Evolutionary conservation across 2,329 filamentous ascomycete species (phyloP), one percentile per base, ranked within the genome.

Genomic region (Scedosporium boydii): DNA sequence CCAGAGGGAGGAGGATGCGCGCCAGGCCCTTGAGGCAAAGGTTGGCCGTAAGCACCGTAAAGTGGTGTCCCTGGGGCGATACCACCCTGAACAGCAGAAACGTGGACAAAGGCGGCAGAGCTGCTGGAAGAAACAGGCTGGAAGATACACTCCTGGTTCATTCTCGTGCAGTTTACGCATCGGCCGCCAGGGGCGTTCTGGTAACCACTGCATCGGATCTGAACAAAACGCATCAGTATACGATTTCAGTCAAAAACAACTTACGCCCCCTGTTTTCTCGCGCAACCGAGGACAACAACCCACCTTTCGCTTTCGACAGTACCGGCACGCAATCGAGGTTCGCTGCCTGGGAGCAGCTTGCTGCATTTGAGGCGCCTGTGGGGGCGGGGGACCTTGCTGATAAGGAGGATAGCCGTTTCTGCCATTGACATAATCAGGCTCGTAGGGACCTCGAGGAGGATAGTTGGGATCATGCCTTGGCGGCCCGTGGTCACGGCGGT

Each of bases 141-240:
- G 64, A 86, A 85, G 14, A 85, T 78, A 64, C 83, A 86, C 64
- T 86, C 82, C 66, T 85, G 83, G 58, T 83, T 82, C 73, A 85
- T 84, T 65, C 84, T 82, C 46, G 82, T 81, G 67, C 83, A 86
- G 67, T 85, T 86, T 62, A 82, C 79, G 66, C 83, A 86, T 66
- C 85, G 84, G 10, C 82, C 83, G 21, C 82, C 82, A 0, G 80
- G 80, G 0, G 81, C 82, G 65, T 82, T 84, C 63, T 82, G 79
- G 65, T 85, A 85, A 29, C 83, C 83, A 64, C 82, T 85, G 74
- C 83, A 86, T 44, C 83, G 81, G 65, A 86, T 86, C 82, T 85
- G 63, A 18, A 48, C 23, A 4, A 38, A 10, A 6, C 16, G 41
- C n/a, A 53, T 56, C 16, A n/a, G 51, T 46, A 61, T 55, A 60